phyloP scores from a whole-genome alignment of 78 protist genomes.

The Polysphondylium violaceum region DNA sequence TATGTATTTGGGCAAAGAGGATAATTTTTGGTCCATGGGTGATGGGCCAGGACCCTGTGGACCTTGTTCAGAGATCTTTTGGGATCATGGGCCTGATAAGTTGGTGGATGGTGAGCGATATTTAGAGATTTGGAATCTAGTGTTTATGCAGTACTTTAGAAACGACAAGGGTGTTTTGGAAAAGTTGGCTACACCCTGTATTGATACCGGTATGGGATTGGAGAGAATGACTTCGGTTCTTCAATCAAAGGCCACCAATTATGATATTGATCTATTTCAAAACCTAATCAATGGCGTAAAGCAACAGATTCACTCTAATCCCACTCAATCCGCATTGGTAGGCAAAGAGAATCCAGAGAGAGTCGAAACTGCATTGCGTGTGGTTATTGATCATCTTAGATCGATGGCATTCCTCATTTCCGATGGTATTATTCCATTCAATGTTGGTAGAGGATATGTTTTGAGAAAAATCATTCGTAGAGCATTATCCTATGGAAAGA shows the following conservation, averaged over 20 bases:
- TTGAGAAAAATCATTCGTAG: slow-evolving; percentile 82
- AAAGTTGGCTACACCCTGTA: slow-evolving; percentile 48
- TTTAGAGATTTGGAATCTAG: slow-evolving; percentile 91
- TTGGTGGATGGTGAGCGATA: slow-evolving; percentile 74
- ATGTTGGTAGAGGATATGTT: slow-evolving; percentile 86
- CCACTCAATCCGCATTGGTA: background rate
- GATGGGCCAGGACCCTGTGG: slow-evolving; percentile 92
- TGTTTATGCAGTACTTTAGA: slow-evolving; percentile 81
- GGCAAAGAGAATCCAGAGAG: slow-evolving; percentile 75
- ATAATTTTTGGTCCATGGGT: slow-evolving; percentile 89
- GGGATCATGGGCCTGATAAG: slow-evolving; percentile 49
- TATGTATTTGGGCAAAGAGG: slow-evolving; percentile 50
- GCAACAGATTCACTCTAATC: background rate
- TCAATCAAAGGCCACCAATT: slow-evolving; percentile 69
- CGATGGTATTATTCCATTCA: slow-evolving; percentile 84
- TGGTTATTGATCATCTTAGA: slow-evolving; percentile 87
- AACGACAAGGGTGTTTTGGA: background rate
- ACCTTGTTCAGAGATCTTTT: slow-evolving; percentile 90
- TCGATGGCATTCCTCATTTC: slow-evolving; percentile 55
- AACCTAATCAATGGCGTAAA: slow-evolving; percentile 83
- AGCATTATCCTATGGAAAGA: slow-evolving; percentile 45
- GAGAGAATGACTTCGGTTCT: slow-evolving; percentile 88
- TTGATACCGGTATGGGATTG: slow-evolving; percentile 94
- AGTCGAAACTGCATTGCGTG: slow-evolving; percentile 74
- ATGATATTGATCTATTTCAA: slow-evolving; percentile 74